A percentile compares a stretch with the other conserved stretches of the same genome.
Evolutionary conservation across 2,329 filamentous ascomycete genomes (phyloP).

Genomic region (Ramularia endophylla): DNA sequence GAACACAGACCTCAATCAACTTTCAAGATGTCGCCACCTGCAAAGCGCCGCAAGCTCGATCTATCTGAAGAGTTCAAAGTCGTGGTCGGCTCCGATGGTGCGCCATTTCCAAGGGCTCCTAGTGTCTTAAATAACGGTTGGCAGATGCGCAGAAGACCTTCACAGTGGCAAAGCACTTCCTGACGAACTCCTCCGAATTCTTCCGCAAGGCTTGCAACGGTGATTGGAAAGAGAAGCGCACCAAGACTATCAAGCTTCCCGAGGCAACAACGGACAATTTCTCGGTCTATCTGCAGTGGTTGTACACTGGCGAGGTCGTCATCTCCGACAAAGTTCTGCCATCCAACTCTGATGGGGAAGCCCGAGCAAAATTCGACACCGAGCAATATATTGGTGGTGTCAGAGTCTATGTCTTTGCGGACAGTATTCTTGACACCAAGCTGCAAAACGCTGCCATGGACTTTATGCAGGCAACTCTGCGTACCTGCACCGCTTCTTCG

Average conservation of each 20-base stretch:
- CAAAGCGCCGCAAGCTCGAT: slow-evolving; percentile 9
- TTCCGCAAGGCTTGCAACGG: slow-evolving; percentile 10
- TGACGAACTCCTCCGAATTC: slow-evolving; percentile 10
- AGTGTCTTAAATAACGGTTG: too few relatives aligned
- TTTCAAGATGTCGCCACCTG: slow-evolving; percentile 1
- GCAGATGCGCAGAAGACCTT: background rate
- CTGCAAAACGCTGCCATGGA: too few relatives aligned
- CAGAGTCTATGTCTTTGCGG: too few relatives aligned
- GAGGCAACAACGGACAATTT: slow-evolving; percentile 8
- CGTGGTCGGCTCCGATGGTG: background rate
- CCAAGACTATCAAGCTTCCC: slow-evolving; percentile 8
- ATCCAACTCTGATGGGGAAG: too few relatives aligned
- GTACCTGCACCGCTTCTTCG: too few relatives aligned
- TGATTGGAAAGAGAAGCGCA: slow-evolving; percentile 9
- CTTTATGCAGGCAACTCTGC: too few relatives aligned
- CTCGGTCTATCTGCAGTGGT: slow-evolving; percentile 16
- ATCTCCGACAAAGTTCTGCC: background rate
- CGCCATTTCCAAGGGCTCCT: too few relatives aligned
- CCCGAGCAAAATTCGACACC: too few relatives aligned
- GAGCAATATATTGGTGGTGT: too few relatives aligned
- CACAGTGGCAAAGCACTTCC: background rate
- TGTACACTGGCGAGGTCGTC: slow-evolving; percentile 13
- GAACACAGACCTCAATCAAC: too few relatives aligned
- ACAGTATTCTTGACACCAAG: too few relatives aligned
- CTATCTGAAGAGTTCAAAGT: slow-evolving; percentile 3